Percentiles rank a stretch among this genome's conserved stretches.
These are phyloP conservation scores for Russula griseocarnosa DNA, from an alignment of 768 basidiomycete species.

Conservation along the genomic window DNA sequence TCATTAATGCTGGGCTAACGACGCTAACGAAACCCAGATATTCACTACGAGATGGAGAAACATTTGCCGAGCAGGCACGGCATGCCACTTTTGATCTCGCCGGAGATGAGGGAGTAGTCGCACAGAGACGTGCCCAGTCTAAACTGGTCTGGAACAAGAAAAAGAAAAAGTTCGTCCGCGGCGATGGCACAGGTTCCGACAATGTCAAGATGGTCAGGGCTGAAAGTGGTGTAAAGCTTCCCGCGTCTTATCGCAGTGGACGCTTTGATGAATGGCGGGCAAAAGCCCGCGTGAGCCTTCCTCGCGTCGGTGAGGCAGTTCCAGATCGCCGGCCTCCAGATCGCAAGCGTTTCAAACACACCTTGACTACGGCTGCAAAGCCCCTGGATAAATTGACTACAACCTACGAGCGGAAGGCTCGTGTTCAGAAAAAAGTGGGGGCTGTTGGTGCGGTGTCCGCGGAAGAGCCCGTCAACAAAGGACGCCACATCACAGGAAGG, in stretches of 20 bases:
- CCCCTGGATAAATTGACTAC: constrained; percentile 70
- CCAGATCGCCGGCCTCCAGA: constrained; percentile 36
- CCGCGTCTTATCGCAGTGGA: constrained; percentile 89
- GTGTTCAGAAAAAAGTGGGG: constrained; percentile 56
- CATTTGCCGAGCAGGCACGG: constrained; percentile 81
- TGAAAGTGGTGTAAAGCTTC: constrained; percentile 86
- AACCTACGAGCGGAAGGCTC: constrained; percentile 70
- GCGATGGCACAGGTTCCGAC: constrained; percentile 80
- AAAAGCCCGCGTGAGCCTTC: constrained; percentile 67
- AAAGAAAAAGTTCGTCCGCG: constrained; percentile 90
- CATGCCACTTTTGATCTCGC: constrained; percentile 77
- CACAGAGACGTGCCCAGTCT: constrained; percentile 49
- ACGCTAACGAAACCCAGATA: constrained; percentile 49
- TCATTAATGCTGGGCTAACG: constrained; percentile 7
- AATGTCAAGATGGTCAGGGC: constrained; percentile 92
- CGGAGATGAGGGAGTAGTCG: constrained; percentile 65
- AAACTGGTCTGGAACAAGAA: constrained; percentile 90
- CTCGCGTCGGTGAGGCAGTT: constrained; percentile 81
- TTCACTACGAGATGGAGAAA: constrained; percentile 82
- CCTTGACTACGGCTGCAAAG: constrained; percentile 58
- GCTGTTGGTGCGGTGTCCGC: constrained; percentile 25
- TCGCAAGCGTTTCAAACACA: constrained; percentile 67
- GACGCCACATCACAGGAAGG: constrained; percentile 31
- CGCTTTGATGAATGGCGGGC: constrained; percentile 94
- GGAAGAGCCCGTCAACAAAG: constrained; percentile 33